Percentiles rank a stretch among this genome's conserved stretches.
Conservation (phyloP, 2,329 filamentous ascomycete genomes). For the Fusarium torreyae region DNA sequence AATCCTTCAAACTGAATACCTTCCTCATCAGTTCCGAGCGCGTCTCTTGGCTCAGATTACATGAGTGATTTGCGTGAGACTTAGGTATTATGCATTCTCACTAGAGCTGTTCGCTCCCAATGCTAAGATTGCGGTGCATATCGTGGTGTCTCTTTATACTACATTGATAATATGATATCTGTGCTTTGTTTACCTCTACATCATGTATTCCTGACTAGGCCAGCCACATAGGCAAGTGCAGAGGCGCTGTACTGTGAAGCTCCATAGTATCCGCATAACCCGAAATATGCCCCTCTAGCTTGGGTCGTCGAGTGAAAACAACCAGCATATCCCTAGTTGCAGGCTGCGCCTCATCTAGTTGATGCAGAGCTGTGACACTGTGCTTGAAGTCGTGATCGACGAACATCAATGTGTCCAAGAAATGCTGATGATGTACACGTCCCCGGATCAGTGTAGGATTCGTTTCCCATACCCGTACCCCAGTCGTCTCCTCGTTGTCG, state of each 20-base stretch:
- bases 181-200: not conserved
- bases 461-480: slow-evolving; percentile 41
- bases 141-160: no score
- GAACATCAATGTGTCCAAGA: slow-evolving; percentile 48
- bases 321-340: slow-evolving; percentile 50
- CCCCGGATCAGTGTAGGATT: slow-evolving; percentile 40
- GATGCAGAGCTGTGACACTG: slow-evolving; percentile 45
- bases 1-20: no score
- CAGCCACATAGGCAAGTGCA: slow-evolving; percentile 44
- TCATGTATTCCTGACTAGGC: not conserved
- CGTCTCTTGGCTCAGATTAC: no score
- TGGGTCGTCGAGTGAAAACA: slow-evolving; percentile 48
- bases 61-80: no score
- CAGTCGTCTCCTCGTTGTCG: slow-evolving; percentile 45
- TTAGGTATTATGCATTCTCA: no score
- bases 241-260: slow-evolving; percentile 38
- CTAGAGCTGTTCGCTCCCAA: no score
- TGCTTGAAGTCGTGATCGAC: slow-evolving; percentile 51
- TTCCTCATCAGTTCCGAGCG: no score
- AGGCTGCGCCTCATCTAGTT: slow-evolving; percentile 33
- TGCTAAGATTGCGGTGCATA: no score
- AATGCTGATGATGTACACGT: slow-evolving; percentile 46
- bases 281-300: slow-evolving; percentile 43
- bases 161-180: no score
- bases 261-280: slow-evolving; percentile 44